phyloP scores from a whole-genome alignment of 768 basidiomycete species.

The Gyrodon lividus region DNA sequence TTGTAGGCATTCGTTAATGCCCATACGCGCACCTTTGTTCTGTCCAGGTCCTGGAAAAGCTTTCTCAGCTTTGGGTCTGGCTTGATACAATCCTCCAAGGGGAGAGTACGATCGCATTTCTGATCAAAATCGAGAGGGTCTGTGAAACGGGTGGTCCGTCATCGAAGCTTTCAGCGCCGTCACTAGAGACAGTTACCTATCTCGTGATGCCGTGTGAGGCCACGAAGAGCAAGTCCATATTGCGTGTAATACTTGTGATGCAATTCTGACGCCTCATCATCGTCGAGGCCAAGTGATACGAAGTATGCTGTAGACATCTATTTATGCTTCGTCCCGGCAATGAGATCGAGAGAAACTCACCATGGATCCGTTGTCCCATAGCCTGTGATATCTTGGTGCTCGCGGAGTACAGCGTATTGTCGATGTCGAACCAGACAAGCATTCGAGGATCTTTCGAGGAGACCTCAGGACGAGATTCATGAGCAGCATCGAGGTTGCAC shows the following conservation, averaged over 20 bases:
- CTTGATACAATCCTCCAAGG: slow-evolving; percentile 75
- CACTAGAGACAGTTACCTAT: slow-evolving; percentile 48
- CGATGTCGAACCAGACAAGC: slow-evolving; percentile 82
- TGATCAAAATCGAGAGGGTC: slow-evolving; percentile 84
- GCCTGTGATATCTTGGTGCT: slow-evolving; percentile 70
- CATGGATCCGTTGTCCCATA: slow-evolving; percentile 79
- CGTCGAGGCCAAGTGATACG: slow-evolving; percentile 60
- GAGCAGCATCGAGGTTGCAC: neutral
- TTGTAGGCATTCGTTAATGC: slow-evolving; percentile 84
- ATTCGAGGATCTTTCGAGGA: slow-evolving; percentile 48
- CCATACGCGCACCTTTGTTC: slow-evolving; percentile 77
- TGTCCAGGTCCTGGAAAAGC: slow-evolving; percentile 77
- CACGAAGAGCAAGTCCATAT: slow-evolving; percentile 82
- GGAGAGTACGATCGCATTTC: slow-evolving; percentile 81
- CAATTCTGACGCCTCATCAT: slow-evolving; percentile 66
- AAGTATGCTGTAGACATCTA: slow-evolving; percentile 60
- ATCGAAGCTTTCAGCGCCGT: neutral
- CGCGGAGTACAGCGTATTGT: slow-evolving; percentile 85
- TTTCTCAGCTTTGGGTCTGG: slow-evolving; percentile 61
- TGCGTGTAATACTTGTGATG: slow-evolving; percentile 74
- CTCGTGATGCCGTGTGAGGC: slow-evolving; percentile 71
- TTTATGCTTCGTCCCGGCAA: neutral
- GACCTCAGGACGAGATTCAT: slow-evolving; percentile 1
- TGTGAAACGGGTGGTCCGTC: slow-evolving; percentile 23
- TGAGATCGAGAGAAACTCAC: slow-evolving; percentile 34